Evolutionary conservation across 2,329 filamentous ascomycete genomes (phyloP).

Genomic region (Claviceps digitariae): DNA sequence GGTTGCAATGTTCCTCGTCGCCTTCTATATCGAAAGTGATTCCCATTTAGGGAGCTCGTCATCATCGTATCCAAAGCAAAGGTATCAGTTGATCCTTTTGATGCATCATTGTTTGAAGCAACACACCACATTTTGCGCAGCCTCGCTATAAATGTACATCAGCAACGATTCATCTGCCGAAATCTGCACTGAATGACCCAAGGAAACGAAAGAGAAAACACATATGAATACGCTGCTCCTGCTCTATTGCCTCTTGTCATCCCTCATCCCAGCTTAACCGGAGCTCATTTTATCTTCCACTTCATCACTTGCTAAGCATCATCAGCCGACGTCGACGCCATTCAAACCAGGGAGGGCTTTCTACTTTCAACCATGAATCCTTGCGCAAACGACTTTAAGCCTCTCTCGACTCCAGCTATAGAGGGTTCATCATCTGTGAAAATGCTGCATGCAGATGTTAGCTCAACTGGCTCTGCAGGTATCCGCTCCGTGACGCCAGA

Average conservation of each 20-base stretch:
- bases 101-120: neutral
- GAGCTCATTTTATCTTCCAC: neutral
- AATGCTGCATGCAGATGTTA: neutral
- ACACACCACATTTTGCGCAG: neutral
- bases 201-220: neutral
- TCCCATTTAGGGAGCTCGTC: neutral
- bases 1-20: neutral
- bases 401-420: neutral
- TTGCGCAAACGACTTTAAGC: constrained; percentile 4
- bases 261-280: neutral
- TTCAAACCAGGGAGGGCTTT: neutral
- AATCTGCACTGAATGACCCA: neutral
- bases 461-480: neutral
- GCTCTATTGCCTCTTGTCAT: neutral
- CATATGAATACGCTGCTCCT: neutral
- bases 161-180: neutral
- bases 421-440: neutral
- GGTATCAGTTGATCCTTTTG: neutral
- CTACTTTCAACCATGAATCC: constrained; percentile 2
- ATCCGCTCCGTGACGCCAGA: neutral
- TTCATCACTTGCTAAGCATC: neutral
- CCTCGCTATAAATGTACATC: neutral
- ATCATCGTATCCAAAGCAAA: neutral
- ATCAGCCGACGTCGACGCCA: neutral
- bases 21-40: neutral